phyloP scores from a whole-genome alignment of 129 eudicot species.

The Tagetes erecta region DNA sequence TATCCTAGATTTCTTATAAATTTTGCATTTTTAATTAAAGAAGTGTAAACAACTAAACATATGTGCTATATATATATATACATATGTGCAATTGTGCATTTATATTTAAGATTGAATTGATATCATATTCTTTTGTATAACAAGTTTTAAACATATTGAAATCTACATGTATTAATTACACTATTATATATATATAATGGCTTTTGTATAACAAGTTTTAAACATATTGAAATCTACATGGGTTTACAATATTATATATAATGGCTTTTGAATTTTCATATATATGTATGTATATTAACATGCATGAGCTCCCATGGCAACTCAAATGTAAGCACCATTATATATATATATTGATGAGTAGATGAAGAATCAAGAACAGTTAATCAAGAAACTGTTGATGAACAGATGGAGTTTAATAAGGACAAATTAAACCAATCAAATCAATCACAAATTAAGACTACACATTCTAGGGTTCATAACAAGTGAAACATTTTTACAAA shows the following conservation, averaged over 20 bases:
- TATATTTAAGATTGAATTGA: too few relatives aligned
- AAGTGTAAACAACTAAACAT: too few relatives aligned
- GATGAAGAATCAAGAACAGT: slow-evolving; percentile 21
- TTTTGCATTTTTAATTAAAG: too few relatives aligned
- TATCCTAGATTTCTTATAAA: too few relatives aligned
- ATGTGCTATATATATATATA: too few relatives aligned
- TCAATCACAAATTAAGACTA: slow-evolving; percentile 34
- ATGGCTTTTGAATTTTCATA: neutral
- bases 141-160: too few relatives aligned
- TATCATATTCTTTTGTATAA: too few relatives aligned
- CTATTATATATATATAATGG: too few relatives aligned
- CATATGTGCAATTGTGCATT: too few relatives aligned
- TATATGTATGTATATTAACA: neutral
- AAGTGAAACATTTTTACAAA: slow-evolving; percentile 18
- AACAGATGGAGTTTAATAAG: slow-evolving; percentile 24
- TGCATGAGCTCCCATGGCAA: slow-evolving; percentile 1
- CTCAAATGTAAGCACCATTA: neutral
- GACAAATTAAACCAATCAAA: slow-evolving; percentile 39
- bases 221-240: neutral
- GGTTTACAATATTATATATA: neutral
- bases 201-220: too few relatives aligned
- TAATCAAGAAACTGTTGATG: slow-evolving; percentile 33
- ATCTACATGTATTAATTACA: too few relatives aligned
- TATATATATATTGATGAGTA: neutral
- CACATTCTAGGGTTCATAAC: slow-evolving; percentile 35